A percentile compares a stretch with the other conserved stretches of the same genome.
Conservation (phyloP, 169 alveolate species). For the Plasmodium coatneyi region DNA sequence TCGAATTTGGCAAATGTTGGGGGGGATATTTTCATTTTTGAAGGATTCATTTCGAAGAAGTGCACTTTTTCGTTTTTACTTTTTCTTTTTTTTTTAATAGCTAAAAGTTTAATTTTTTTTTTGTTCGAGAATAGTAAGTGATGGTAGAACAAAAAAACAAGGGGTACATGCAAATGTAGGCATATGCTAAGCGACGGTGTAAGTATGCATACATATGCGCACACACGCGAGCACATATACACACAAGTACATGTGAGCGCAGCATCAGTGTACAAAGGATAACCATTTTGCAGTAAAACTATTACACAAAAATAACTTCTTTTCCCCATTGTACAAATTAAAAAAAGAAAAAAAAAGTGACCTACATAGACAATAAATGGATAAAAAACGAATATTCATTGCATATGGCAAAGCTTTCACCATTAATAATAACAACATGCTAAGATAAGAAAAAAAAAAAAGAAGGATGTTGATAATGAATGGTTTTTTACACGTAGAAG, state of each 20-base stretch:
- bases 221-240: not conserved
- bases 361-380: not conserved
- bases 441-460: not conserved
- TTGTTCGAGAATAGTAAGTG: conserved; percentile 7
- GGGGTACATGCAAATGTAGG: conserved; percentile 5
- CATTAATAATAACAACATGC: conserved; percentile 27
- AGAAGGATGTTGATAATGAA: conserved; percentile 13
- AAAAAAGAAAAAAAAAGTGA: conserved; percentile 1
- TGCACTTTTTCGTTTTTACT: conserved; percentile 12
- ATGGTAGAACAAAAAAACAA: conserved; percentile 52
- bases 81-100: conserved; percentile 11
- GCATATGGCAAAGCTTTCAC: conserved; percentile 1
- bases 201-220: not conserved
- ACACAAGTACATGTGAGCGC: not conserved
- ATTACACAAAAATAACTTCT: conserved; percentile 1
- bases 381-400: conserved; percentile 7
- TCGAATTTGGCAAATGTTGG: not conserved
- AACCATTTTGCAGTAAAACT: conserved; percentile 12
- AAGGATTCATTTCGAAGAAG: conserved; percentile 8
- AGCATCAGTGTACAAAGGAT: conserved; percentile 10
- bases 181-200: not conserved
- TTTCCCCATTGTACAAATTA: not conserved
- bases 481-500: not conserved
- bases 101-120: conserved; percentile 8
- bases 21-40: not conserved